Base-by-base conservation (phyloP, 257 asterid species). In the Perilla frutescens region DNA sequence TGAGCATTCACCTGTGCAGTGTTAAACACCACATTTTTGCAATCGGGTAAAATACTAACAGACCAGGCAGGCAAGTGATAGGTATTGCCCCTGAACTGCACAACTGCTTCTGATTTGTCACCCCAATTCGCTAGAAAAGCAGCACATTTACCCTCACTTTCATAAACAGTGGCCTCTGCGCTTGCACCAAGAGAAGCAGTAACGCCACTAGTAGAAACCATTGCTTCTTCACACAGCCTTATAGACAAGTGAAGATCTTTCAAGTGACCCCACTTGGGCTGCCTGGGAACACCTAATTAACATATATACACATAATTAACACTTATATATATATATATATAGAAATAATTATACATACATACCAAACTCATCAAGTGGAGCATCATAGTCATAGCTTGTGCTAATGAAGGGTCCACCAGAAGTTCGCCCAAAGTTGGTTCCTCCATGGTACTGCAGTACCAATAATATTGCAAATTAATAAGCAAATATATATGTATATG, bases 311-410 rank as follows among this genome's bases (percentile, higher is more conserved):
- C 26, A n/a, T n/a, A n/a, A n/a, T n/a, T n/a, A 20, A 20, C 26
- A 20, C 26, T 20, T 20, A 20, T 20, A 20, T 20, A 20, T 20
- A 20, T 20, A 20, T 20, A 20, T 20, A 20, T 20, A 20, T 20
- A 20, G 26, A 20, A 20, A 20, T 20, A 20, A 20, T 20, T 20
- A 20, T 20, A 20, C 26, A 10, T 5, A 6, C 75, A 53, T 80
- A 90, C 98, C 97, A 43, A 79, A 90, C 84, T 92, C 98, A 76
- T 92, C 98, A 51, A 92, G 70, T 9, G 96, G 98, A 79, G 97
- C 96, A 84, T 92, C 96, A 77, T 88, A 92, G 72, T 92, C 97
- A 70, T 92, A 88, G 83, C 90, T 90, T 11, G 96, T 92, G 54
- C 92, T 67, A 69, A 90, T 83, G 81, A 88, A 87, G 13, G 96